Percentiles rank a stretch among this genome's conserved stretches.
Conservation (phyloP, 2,329 filamentous ascomycete species). For the Fusarium redolens region DNA sequence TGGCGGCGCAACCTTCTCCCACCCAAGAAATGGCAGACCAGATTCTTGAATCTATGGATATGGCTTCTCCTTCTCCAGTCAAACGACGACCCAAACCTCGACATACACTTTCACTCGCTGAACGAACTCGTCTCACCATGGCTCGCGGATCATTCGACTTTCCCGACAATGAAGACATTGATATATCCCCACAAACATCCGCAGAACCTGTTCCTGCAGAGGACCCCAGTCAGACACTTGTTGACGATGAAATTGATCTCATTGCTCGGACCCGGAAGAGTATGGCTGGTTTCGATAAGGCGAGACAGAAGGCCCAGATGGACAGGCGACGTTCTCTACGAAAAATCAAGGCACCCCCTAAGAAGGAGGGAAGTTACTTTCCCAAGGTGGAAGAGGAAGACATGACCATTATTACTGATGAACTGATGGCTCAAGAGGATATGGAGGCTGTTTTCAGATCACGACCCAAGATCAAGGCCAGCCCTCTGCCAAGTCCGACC, state of each 20-base stretch:
- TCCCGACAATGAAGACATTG: conserved; percentile 47
- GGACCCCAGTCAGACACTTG: conserved; percentile 32
- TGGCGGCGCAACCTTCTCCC: conserved; percentile 26
- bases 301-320: conserved; percentile 69
- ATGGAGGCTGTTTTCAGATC: conserved; percentile 88
- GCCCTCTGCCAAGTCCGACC: conserved; percentile 69
- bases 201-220: conserved; percentile 15
- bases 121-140: conserved; percentile 87
- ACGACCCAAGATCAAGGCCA: conserved; percentile 81
- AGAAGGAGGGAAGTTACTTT: conserved; percentile 60
- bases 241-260: conserved; percentile 57
- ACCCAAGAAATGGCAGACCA: conserved; percentile 66
- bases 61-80: conserved; percentile 67
- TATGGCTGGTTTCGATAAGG: conserved; percentile 72
- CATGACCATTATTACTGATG: conserved; percentile 69
- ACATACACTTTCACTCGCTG: conserved; percentile 73
- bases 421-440: conserved; percentile 78
- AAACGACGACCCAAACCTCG: conserved; percentile 60
- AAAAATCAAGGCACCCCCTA: conserved; percentile 54
- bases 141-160: conserved; percentile 62
- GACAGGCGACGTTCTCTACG: conserved; percentile 65
- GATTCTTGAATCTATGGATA: conserved; percentile 66
- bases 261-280: conserved; percentile 68
- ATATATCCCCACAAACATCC: conserved; percentile 34
- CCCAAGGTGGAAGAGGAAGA: conserved; percentile 58